Conservation (phyloP, 1,139 yeast genomes). For the Torulaspora globosa region DNA sequence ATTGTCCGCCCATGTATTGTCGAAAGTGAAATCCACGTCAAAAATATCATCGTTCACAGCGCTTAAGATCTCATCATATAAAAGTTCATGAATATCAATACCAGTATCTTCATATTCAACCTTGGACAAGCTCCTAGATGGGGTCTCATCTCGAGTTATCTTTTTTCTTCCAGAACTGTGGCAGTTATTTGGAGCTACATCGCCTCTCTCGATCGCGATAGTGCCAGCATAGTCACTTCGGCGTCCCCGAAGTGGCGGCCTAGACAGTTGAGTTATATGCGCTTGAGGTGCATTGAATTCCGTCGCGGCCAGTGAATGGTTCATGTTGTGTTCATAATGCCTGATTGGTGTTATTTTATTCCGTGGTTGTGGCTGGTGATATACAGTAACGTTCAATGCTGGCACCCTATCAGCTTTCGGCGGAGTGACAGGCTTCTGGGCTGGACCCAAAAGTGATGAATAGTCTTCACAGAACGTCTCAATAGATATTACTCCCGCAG, state of each 20-base stretch:
- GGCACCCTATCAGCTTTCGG: constrained; percentile 1
- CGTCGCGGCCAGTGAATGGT: constrained; percentile 16
- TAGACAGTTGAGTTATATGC: background rate
- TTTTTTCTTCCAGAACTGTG: background rate
- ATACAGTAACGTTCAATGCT: constrained; percentile 3
- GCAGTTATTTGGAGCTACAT: background rate
- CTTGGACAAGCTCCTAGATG: background rate
- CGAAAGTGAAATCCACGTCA: constrained; percentile 13
- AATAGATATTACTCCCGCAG: constrained; percentile 6
- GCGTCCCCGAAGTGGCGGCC: constrained; percentile 2
- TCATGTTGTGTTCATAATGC: constrained; percentile 19
- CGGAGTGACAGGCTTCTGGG: background rate
- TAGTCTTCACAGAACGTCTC: background rate
- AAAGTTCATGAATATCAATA: constrained; percentile 1
- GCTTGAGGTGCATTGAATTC: constrained; percentile 13
- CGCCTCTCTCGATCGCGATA: background rate
- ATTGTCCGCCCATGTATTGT: constrained; percentile 16
- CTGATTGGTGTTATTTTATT: constrained; percentile 17
- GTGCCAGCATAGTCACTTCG: background rate
- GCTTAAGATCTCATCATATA: constrained; percentile 13
- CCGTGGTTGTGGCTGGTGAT: constrained; percentile 2
- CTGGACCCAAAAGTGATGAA: background rate
- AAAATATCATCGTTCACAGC: constrained; percentile 19
- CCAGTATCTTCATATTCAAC: background rate
- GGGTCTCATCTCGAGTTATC: background rate